Base-by-base conservation (phyloP, 1,284 basidiomycete genomes). In the Rhodotorula sp. region DNA sequence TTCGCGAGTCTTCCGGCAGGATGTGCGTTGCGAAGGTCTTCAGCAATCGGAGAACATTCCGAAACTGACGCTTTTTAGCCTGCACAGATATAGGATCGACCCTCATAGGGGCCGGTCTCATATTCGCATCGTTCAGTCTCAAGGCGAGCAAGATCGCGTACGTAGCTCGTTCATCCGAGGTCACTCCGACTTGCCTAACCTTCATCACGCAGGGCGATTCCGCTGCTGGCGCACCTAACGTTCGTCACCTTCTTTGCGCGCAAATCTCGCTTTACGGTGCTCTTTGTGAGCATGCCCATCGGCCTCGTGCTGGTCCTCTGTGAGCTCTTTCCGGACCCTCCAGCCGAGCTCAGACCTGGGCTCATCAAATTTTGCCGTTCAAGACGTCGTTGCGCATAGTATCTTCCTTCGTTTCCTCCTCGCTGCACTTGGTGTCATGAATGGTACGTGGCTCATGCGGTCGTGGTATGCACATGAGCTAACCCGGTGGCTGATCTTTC, bases 71-170 rank as follows among this genome's bases (percentile, higher is more conserved):
- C 18, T 14, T 6, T 16, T 10, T 16, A 15, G 14, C 26, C 1
- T 28, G 26, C 26, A 6, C 60, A 74, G 72, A 74, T 34, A 68
- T 72, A 26, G 73, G 73, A 26, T 68, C 66, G 10, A 71, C 73
- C 0, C 34, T 66, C 12, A 74, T 74, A 60, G 73, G 70, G 7
- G 26, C 63, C 1, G 56, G 49, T 1, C 62, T 74, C 23, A 72
- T 74, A 66, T 74, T 72, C 23, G 68, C 68, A 2, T 54, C 56
- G 7, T 74, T 74, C 60, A 68, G 71, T 47, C 63, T 68, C 21
- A 70, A 69, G 21, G 73, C 73, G 1, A 49, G 48, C 6, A 72
- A 72, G 50, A 74, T 74, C 16, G 73, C 73, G 54, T 68, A 10
- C 12, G 68, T 47, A 21, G 14, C 38, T 18, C 52, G 1, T 15